These are phyloP conservation scores for Thelephora terrestris DNA, from an alignment of 1,284 basidiomycete genomes.

Conservation along the genomic window DNA sequence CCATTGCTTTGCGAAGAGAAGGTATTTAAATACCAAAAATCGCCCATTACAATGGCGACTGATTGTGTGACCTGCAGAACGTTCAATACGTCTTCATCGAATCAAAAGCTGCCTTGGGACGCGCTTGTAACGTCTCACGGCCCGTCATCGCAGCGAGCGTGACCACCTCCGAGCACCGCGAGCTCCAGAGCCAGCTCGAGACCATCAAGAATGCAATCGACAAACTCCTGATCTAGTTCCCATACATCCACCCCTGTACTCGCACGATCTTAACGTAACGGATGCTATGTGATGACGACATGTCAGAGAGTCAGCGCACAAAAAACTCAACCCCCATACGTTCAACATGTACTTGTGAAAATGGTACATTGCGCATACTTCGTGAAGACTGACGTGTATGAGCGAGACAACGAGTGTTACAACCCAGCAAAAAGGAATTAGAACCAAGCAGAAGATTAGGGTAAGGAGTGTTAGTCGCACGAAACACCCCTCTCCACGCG, in stretches of 20 bases:
- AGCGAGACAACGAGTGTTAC: not conserved
- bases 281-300: not conserved
- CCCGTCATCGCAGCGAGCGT: conserved; percentile 94
- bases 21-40: conserved; percentile 30
- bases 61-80: conserved; percentile 44
- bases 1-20: conserved; percentile 99
- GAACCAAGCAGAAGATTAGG: conserved; percentile 10
- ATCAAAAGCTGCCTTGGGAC: conserved; percentile 88
- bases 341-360: not conserved
- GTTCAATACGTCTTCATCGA: conserved; percentile 95
- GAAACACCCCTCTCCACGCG: too few relatives aligned
- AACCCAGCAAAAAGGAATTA: conserved; percentile 13
- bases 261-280: not conserved
- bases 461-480: not conserved
- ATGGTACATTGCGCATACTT: not conserved
- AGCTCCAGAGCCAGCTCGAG: conserved; percentile 85
- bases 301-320: conserved; percentile 4
- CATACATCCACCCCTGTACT: not conserved
- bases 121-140: conserved; percentile 92
- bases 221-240: conserved; percentile 41
- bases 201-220: conserved; percentile 87
- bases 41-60: not conserved
- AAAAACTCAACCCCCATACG: conserved; percentile 2
- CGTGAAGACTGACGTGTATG: conserved; percentile 4
- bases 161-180: conserved; percentile 92